Percentiles rank a stretch among this genome's conserved stretches.
Evolutionary conservation across 1,139 yeast species (phyloP).

Genomic region (Zygoascus sp.): DNA sequence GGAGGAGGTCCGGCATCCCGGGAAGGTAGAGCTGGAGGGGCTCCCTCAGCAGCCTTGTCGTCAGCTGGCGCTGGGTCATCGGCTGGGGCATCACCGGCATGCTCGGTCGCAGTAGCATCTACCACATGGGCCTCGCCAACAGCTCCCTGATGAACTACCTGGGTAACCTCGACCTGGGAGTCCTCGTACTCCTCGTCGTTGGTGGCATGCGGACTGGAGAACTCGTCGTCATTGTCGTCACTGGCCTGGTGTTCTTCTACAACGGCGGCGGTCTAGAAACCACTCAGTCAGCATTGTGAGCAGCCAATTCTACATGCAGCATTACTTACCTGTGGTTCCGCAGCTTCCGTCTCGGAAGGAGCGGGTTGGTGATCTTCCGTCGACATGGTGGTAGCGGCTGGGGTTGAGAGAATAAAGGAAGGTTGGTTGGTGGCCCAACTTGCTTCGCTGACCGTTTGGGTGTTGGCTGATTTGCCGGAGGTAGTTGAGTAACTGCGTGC

Average conservation of each 20-base stretch:
- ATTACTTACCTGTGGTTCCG: not conserved
- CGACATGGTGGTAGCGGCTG: too few relatives aligned
- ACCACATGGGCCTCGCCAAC: not conserved
- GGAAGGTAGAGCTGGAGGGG: slow-evolving; percentile 3
- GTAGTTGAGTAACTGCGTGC: too few relatives aligned
- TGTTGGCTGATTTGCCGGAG: too few relatives aligned
- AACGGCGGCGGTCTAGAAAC: not conserved
- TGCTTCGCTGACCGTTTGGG: too few relatives aligned
- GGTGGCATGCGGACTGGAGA: slow-evolving; percentile 4
- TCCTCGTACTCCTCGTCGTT: not conserved
- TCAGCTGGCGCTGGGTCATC: not conserved
- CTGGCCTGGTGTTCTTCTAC: not conserved
- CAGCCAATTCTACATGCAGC: too few relatives aligned
- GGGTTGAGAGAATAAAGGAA: not conserved
- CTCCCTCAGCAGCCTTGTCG: not conserved
- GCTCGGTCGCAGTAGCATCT: not conserved
- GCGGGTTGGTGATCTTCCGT: not conserved
- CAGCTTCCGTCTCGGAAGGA: not conserved
- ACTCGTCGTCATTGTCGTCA: not conserved
- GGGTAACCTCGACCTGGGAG: not conserved
- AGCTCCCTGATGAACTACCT: not conserved
- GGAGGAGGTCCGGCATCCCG: slow-evolving; percentile 27
- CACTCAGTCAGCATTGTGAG: too few relatives aligned
- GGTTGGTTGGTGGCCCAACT: not conserved
- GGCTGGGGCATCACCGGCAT: not conserved